A percentile compares a stretch with the other conserved stretches of the same genome.
Conservation (phyloP, 164 flowering plant species). For the grape (Vitis vinifera) region ASM3070453v1 NC_081811.1:15928001-15928500, state of each 20-base stretch:
- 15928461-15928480: too few species aligned
- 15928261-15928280: not conserved
- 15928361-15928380: too few species aligned
- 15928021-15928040: not conserved
- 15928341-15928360: too few species aligned
- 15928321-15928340: too few species aligned
- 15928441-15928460: too few species aligned
- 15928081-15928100: not conserved
- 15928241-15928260: not conserved
- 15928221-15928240: conserved; percentile 60
- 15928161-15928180: conserved; percentile 56
- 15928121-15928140: not conserved
- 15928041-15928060: not conserved
- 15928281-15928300: too few species aligned
- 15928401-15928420: too few species aligned
- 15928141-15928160: conserved; percentile 4
- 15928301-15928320: too few species aligned
- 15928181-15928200: conserved; percentile 70
- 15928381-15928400: too few species aligned
- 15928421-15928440: too few species aligned
- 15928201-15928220: conserved; percentile 90
- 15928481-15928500: too few species aligned
- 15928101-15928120: not conserved
- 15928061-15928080: not conserved
- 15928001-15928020: not conserved